Percentiles rank a stretch among this genome's conserved stretches.
These are phyloP conservation scores for Xylaria sp. DNA, from an alignment of 2,329 filamentous ascomycete species.

Conservation along the genomic window DNA sequence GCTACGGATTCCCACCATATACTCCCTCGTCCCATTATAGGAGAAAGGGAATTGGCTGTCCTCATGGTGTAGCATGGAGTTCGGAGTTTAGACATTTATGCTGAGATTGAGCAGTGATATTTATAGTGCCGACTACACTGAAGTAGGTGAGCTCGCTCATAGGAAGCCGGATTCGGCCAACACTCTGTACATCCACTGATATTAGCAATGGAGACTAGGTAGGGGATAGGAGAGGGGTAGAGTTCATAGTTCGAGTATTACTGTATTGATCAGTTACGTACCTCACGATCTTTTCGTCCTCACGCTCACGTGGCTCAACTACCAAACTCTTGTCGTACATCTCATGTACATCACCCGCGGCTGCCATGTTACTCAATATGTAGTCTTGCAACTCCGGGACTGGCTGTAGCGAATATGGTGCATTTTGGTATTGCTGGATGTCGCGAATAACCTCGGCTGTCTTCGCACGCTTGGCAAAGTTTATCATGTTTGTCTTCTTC, in stretches of 20 bases:
- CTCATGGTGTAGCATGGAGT: not conserved
- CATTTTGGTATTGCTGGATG: constrained; percentile 98
- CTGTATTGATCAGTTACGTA: constrained; percentile 59
- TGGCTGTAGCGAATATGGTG: constrained; percentile 90
- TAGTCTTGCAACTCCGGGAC: constrained; percentile 96
- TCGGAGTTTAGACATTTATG: not conserved
- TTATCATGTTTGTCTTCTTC: constrained; percentile 96
- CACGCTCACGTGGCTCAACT: constrained; percentile 93
- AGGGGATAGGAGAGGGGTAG: not conserved
- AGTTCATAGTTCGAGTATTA: constrained; percentile 17
- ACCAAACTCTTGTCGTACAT: constrained; percentile 98
- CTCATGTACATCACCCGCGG: constrained; percentile 94
- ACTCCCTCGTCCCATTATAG: not conserved
- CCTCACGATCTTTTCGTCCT: constrained; percentile 99
- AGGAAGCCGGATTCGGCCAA: constrained; percentile 71
- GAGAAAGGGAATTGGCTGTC: not conserved
- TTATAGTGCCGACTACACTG: constrained; percentile 5
- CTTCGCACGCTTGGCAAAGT: constrained; percentile 98
- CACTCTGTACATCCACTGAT: constrained; percentile 57
- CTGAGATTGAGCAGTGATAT: constrained; percentile 13
- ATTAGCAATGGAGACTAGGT: constrained; percentile 42
- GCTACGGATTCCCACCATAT: not conserved
- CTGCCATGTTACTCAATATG: constrained; percentile 95
- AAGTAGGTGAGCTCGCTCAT: constrained; percentile 51
- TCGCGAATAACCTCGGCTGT: constrained; percentile 98